Evolutionary conservation across 1,139 yeast genomes (phyloP).

Genomic region (Blastobotrys proliferans): DNA sequence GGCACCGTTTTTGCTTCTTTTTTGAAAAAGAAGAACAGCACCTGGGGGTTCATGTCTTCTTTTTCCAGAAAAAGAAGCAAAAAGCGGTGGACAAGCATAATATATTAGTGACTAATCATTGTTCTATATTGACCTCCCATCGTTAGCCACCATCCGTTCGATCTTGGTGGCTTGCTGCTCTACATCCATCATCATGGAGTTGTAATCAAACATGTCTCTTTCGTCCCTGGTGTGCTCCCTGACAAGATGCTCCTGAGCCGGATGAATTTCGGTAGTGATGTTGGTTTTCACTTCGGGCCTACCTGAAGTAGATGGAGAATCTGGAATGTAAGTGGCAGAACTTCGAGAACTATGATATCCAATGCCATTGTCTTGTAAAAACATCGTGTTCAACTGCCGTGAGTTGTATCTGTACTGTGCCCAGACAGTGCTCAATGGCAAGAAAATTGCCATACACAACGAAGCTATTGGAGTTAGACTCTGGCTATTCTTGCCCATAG

Average conservation of each 20-base stretch:
- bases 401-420: conserved; percentile 39
- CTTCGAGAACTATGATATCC: not conserved
- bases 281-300: too few species aligned
- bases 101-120: too few species aligned
- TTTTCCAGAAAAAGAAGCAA: too few species aligned
- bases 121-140: not conserved
- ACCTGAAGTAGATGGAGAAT: too few species aligned
- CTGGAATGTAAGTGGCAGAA: too few species aligned
- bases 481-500: conserved; percentile 33
- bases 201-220: conserved; percentile 10
- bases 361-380: not conserved
- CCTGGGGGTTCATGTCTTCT: too few species aligned
- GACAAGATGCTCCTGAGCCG: not conserved
- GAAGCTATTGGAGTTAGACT: conserved; percentile 33
- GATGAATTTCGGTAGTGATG: too few species aligned
- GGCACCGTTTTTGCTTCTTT: too few species aligned
- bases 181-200: conserved; percentile 13
- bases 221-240: not conserved
- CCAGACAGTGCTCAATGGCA: conserved; percentile 88
- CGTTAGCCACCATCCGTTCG: conserved; percentile 1
- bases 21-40: too few species aligned
- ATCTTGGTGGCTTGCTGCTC: conserved; percentile 10
- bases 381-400: conserved; percentile 1
- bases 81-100: too few species aligned
- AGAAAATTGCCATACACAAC: conserved; percentile 53